Conservation (phyloP, 2,329 filamentous ascomycete genomes). For the Cryphonectria japonica region DNA sequence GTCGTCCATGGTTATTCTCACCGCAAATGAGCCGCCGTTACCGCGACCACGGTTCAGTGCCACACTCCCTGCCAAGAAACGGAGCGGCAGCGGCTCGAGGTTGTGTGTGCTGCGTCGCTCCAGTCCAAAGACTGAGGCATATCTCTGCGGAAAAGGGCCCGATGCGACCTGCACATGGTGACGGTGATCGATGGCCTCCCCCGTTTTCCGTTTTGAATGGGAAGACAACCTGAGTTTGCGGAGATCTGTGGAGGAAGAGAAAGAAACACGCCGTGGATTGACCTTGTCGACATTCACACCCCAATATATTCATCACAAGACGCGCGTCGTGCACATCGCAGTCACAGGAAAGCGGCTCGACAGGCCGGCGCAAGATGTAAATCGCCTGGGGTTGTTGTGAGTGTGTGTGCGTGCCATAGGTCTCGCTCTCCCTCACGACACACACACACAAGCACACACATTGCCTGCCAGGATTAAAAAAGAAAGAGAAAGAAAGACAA, state of each 20-base stretch:
- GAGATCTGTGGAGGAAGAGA: neutral
- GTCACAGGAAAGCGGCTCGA: conserved; percentile 13
- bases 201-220: neutral
- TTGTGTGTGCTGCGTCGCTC: conserved; percentile 9
- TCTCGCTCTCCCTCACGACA: neutral
- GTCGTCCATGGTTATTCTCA: neutral
- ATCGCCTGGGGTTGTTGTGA: neutral
- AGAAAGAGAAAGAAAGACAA: too few species aligned
- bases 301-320: neutral
- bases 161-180: conserved; percentile 10
- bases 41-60: conserved; percentile 11
- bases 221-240: neutral
- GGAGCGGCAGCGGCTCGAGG: conserved; percentile 3
- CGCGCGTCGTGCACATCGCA: conserved; percentile 2
- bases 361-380: conserved; percentile 2
- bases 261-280: neutral
- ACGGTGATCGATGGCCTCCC: neutral
- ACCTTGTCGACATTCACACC: neutral
- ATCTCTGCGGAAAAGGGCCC: conserved; percentile 9
- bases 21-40: conserved; percentile 12
- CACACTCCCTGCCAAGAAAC: conserved; percentile 10
- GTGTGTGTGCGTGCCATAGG: neutral
- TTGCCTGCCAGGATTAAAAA: too few species aligned
- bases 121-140: conserved; percentile 17
- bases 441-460: too few species aligned